These are phyloP conservation scores for Fomitopsis betulina DNA, from an alignment of 1,284 basidiomycete species.

Conservation along the genomic window DNA sequence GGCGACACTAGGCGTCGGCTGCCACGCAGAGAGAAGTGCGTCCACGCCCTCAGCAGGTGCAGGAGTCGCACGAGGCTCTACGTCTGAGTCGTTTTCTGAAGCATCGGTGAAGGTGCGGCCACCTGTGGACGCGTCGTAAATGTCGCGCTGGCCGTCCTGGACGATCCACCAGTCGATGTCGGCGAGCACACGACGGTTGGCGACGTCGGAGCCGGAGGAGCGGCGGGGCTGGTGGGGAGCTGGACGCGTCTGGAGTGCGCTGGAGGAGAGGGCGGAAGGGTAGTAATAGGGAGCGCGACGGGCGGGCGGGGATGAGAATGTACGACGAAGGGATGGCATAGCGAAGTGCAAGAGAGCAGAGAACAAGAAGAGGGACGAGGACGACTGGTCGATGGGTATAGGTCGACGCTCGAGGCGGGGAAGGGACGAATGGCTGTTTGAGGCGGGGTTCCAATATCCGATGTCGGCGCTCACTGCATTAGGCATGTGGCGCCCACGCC, in stretches of 20 bases:
- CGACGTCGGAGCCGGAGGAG: constrained; percentile 60
- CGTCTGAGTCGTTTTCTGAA: neutral
- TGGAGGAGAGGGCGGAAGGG: constrained; percentile 34
- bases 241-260: constrained; percentile 25
- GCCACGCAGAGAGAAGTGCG: constrained; percentile 9
- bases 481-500: constrained; percentile 11
- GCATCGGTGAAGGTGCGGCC: constrained; percentile 9
- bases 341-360: constrained; percentile 8
- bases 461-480: constrained; percentile 7
- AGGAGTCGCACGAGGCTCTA: constrained; percentile 7
- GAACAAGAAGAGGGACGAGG: constrained; percentile 9
- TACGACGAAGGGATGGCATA: constrained; percentile 78
- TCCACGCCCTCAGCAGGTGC: neutral
- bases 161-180: constrained; percentile 85
- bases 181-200: constrained; percentile 63
- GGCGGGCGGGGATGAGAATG: constrained; percentile 59
- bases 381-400: constrained; percentile 15
- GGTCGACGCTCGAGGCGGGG: constrained; percentile 20
- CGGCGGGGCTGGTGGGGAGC: constrained; percentile 47
- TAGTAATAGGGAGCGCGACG: constrained; percentile 54
- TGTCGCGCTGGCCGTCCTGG: constrained; percentile 54
- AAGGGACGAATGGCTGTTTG: constrained; percentile 11
- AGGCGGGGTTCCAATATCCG: constrained; percentile 9
- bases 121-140: constrained; percentile 12
- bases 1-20: constrained; percentile 5